phyloP scores from a whole-genome alignment of 148 eudicot genomes.

The Camellia sinensis region DNA sequence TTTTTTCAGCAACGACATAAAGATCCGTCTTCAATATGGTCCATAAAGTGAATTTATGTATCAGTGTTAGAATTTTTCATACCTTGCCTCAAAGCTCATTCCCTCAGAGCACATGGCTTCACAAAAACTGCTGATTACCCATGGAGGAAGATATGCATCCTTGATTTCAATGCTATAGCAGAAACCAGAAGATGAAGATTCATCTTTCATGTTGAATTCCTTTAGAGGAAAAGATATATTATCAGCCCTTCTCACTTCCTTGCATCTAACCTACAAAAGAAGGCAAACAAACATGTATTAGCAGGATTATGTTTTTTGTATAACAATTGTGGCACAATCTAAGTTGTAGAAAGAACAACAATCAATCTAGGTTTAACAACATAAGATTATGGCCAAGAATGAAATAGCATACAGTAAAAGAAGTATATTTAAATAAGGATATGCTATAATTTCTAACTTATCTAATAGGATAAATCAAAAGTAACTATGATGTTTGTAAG shows the following conservation, averaged over 20 bases:
- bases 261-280: constrained; percentile 68
- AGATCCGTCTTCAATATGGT: not conserved
- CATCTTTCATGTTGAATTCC: constrained; percentile 35
- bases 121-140: constrained; percentile 61
- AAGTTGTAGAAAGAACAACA: not conserved
- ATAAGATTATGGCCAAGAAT: not conserved
- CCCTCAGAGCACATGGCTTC: constrained; percentile 54
- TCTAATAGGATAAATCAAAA: too few relatives aligned
- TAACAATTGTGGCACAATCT: too few relatives aligned
- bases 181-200: constrained; percentile 45
- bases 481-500: too few relatives aligned
- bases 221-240: constrained; percentile 29
- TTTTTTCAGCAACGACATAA: not conserved
- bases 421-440: not conserved
- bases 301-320: not conserved
- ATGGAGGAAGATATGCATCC: constrained; percentile 82
- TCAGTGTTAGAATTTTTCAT: constrained; percentile 4
- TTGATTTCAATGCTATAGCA: constrained; percentile 76
- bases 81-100: constrained; percentile 76
- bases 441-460: not conserved
- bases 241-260: constrained; percentile 66
- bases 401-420: not conserved
- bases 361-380: not conserved
- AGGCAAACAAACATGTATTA: not conserved
- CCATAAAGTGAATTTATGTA: not conserved